These are phyloP conservation scores for Trichoderma oligosporum DNA, from an alignment of 2,329 filamentous ascomycete species.

Conservation along the genomic window DNA sequence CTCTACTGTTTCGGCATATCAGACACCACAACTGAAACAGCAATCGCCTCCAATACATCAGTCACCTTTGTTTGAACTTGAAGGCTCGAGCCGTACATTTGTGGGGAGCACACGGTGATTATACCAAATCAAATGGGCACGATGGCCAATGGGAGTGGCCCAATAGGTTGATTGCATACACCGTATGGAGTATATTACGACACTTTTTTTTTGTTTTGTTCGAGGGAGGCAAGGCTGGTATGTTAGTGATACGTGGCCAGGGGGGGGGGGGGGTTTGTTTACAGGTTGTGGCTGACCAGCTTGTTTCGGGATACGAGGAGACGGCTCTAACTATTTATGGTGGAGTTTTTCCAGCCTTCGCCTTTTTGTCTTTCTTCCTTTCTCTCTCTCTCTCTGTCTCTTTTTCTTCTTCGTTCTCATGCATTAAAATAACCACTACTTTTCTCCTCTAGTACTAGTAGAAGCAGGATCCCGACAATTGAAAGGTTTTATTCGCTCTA, in stretches of 20 bases:
- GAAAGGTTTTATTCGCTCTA: not conserved
- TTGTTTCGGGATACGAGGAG: conserved; percentile 16
- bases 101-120: not conserved
- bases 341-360: not conserved
- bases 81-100: conserved; percentile 7
- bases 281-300: conserved; percentile 5
- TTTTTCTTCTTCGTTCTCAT: not conserved
- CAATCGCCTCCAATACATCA: conserved; percentile 1
- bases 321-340: conserved; percentile 10
- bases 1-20: not conserved
- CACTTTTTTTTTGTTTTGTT: not conserved
- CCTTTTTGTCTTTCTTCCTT: not conserved
- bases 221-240: not conserved
- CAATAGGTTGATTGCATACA: not conserved
- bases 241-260: not conserved
- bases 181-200: not conserved
- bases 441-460: too few species aligned
- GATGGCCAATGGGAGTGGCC: not conserved
- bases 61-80: conserved; percentile 10
- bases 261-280: not conserved
- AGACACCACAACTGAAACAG: not conserved
- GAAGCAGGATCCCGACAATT: too few species aligned
- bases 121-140: not conserved
- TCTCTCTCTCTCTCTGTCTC: not conserved
- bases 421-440: too few species aligned